These are phyloP conservation scores for Discostella pseudostelligera DNA, from an alignment of 108 stramenopile species.

Conservation along the genomic window DNA sequence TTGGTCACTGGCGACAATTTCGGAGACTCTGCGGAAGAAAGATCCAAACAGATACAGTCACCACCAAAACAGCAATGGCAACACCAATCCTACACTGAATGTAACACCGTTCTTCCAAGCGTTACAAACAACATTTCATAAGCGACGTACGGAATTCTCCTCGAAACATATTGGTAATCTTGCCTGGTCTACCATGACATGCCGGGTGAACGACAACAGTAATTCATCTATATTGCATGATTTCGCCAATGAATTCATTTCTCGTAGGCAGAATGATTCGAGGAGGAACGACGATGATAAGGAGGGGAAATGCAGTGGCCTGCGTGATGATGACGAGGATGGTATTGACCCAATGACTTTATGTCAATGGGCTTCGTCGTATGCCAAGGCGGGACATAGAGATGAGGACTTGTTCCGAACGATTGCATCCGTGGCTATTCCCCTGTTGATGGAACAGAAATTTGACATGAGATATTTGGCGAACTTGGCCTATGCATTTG, in stretches of 20 bases:
- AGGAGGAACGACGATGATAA: not conserved
- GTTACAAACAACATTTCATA: constrained; percentile 1
- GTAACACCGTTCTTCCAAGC: constrained; percentile 24
- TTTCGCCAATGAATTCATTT: constrained; percentile 24
- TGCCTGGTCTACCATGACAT: constrained; percentile 41
- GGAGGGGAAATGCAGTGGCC: not conserved
- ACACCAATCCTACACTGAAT: not conserved
- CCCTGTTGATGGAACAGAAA: constrained; percentile 6
- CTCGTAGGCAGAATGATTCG: not conserved
- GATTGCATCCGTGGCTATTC: constrained; percentile 19
- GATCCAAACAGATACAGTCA: too few species aligned
- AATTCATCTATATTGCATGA: constrained; percentile 14
- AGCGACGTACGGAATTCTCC: constrained; percentile 7
- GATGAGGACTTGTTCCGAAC: constrained; percentile 17
- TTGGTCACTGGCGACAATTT: constrained; percentile 30
- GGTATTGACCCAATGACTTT: constrained; percentile 22
- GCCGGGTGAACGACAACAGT: not conserved
- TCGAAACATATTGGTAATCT: constrained; percentile 30
- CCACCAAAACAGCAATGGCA: not conserved
- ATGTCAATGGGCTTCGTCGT: constrained; percentile 33
- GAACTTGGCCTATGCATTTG: constrained; percentile 34
- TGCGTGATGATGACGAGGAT: not conserved
- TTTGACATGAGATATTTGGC: constrained; percentile 26
- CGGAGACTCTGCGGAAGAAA: not conserved
- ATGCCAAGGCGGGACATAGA: constrained; percentile 32